Base-by-base conservation (phyloP, 2,329 filamentous ascomycete species). In the Cladosporium sp. region DNA sequence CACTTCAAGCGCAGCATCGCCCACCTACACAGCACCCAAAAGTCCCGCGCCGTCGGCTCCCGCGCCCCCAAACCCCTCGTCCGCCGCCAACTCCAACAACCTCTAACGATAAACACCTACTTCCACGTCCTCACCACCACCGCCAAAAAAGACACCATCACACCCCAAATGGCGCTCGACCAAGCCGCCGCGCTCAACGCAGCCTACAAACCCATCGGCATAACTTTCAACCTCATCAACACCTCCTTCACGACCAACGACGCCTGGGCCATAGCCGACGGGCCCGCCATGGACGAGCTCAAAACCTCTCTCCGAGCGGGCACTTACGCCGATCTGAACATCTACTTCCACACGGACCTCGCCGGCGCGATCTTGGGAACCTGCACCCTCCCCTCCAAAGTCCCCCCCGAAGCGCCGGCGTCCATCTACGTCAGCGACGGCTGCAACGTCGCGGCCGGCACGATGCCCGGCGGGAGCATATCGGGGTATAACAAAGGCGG, bases 261-360 rank as follows among this genome's bases (percentile, higher is more conserved):
- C 56, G 67, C 66, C 40, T 82, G 80, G 80, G 78, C 80, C 27
- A 61, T 68, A 15, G 72, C 68, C 47, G 69, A 68, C 29, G 75
- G 73, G 50, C 63, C 63, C 19, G 72, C 75, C 59, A 74, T 76
- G 56, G 61, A 73, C 41, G 69, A 56, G 8, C 78, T 82, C 75
- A 83, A 82, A 63, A 61, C 65, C 19, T 64, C 73, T 2, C 73
- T 82, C 2, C 77, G 79, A 18, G 67, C 72, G 52, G 80, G 80
- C 45, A 74, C 63, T 34, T 83, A 83, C 64, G 55, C 59, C 34
- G 73, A 74, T 1, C 70, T 82, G 30, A 83, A 83, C 63, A 68
- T 83, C 53, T 83, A 82, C 68, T 82, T 82, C 68, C 77, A 82
- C 63, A 77, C 75, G 27, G 70, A 81, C 50, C 70, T 82, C 20